These are phyloP conservation scores for Mortierella sp. DNA, from an alignment of 371 early-diverging fungal genomes.

Conservation along the genomic window DNA sequence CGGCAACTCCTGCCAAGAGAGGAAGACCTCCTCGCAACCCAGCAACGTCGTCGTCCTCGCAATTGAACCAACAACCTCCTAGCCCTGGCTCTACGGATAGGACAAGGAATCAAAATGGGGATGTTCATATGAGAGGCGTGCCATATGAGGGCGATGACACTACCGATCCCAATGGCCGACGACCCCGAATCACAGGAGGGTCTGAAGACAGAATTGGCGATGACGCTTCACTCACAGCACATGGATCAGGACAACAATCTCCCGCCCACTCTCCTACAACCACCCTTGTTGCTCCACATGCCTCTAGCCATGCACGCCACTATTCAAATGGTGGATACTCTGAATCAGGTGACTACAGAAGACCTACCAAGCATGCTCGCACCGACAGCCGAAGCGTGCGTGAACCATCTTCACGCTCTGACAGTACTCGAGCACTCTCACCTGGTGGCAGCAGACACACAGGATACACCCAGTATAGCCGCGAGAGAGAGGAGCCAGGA, in stretches of 20 bases:
- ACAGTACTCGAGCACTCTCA: constrained; percentile 1
- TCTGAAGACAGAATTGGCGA: neutral
- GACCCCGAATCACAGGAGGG: neutral
- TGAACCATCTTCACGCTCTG: constrained; percentile 6
- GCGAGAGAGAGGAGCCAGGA: constrained; percentile 1
- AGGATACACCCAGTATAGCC: neutral
- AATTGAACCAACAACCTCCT: constrained; percentile 8
- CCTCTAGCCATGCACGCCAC: constrained; percentile 14
- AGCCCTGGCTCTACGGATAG: constrained; percentile 20
- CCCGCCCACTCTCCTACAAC: constrained; percentile 7
- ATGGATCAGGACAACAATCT: constrained; percentile 13
- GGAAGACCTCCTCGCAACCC: constrained; percentile 41
- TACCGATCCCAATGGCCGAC: constrained; percentile 5
- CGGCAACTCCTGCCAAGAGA: constrained; percentile 36
- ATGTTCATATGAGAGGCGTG: neutral
- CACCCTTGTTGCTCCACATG: neutral
- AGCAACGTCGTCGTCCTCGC: constrained; percentile 6
- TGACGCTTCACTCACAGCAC: constrained; percentile 6
- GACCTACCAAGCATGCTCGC: constrained; percentile 44
- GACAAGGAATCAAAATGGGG: neutral
- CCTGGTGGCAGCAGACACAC: constrained; percentile 1
- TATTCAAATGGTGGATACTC: constrained; percentile 17
- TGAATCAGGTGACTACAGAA: constrained; percentile 13
- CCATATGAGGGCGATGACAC: constrained; percentile 16
- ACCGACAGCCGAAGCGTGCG: constrained; percentile 24